Evolutionary conservation across 2,329 filamentous ascomycete species (phyloP).

Genomic region (Mycocentrospora acerina): DNA sequence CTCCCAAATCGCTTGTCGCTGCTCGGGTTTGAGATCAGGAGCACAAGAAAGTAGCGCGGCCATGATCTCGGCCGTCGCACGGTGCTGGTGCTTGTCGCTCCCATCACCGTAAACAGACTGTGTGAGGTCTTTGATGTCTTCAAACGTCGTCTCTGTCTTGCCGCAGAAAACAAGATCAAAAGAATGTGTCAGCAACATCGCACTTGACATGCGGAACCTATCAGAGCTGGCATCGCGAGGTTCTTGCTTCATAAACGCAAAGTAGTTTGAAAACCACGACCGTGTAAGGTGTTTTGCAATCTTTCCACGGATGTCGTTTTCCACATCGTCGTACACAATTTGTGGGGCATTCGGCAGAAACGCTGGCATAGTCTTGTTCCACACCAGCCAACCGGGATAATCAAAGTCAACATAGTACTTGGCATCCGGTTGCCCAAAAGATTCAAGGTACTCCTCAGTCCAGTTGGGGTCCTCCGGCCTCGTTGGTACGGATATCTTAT

Average conservation of each 20-base stretch:
- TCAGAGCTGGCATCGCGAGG: slow-evolving; percentile 80
- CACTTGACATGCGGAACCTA: slow-evolving; percentile 85
- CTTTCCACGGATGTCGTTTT: slow-evolving; percentile 70
- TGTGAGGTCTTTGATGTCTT: slow-evolving; percentile 83
- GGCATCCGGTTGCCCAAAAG: slow-evolving; percentile 74
- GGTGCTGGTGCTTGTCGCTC: slow-evolving; percentile 95
- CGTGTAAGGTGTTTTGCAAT: slow-evolving; percentile 80
- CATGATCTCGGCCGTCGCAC: slow-evolving; percentile 90
- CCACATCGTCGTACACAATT: slow-evolving; percentile 79
- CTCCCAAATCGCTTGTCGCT: slow-evolving; percentile 77
- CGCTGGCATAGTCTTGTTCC: slow-evolving; percentile 83
- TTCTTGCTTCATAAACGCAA: slow-evolving; percentile 94
- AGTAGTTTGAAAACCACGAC: slow-evolving; percentile 84
- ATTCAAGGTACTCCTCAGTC: slow-evolving; percentile 74
- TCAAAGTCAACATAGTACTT: slow-evolving; percentile 91
- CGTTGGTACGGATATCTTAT: slow-evolving; percentile 74
- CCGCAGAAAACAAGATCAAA: slow-evolving; percentile 88
- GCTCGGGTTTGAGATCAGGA: slow-evolving; percentile 72
- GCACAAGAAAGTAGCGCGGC: slow-evolving; percentile 81
- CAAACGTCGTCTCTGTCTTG: slow-evolving; percentile 74
- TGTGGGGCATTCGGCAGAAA: slow-evolving; percentile 70
- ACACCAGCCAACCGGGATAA: slow-evolving; percentile 94
- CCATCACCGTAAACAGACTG: slow-evolving; percentile 83
- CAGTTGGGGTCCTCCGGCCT: slow-evolving; percentile 70
- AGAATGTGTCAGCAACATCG: slow-evolving; percentile 82